Evolutionary conservation across 176 grass and related monocot species (phyloP).

Genomic region (Carex myosuroides): DNA sequence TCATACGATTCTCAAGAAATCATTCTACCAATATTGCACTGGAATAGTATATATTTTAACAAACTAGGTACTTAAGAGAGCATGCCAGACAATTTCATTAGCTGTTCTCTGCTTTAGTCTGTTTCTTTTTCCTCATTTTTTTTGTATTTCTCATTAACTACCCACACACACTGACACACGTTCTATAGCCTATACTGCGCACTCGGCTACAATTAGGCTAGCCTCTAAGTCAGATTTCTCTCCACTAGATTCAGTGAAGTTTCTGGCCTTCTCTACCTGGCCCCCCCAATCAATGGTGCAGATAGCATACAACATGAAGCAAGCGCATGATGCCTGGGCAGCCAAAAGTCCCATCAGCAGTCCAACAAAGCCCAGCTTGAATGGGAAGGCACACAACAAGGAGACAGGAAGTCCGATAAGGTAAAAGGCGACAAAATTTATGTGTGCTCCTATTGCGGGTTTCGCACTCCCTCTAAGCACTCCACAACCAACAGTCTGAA

Average conservation of each 20-base stretch:
- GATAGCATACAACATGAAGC: constrained; percentile 53
- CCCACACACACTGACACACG: neutral
- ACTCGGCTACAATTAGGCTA: constrained; percentile 19
- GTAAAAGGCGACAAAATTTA: constrained; percentile 66
- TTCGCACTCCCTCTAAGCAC: constrained; percentile 75
- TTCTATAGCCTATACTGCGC: neutral
- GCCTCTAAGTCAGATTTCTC: constrained; percentile 20
- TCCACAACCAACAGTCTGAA: constrained; percentile 75
- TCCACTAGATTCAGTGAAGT: constrained; percentile 24
- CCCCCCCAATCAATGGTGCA: constrained; percentile 45
- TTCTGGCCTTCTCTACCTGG: constrained; percentile 39
- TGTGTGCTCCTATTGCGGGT: constrained; percentile 42
- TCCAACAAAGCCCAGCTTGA: constrained; percentile 52
- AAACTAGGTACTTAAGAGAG: constrained; percentile 12
- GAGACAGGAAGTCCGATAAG: constrained; percentile 73
- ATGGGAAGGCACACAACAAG: constrained; percentile 53
- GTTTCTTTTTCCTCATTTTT: neutral
- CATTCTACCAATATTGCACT: neutral
- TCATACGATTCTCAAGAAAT: neutral
- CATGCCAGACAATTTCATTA: constrained; percentile 7
- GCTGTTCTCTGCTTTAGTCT: neutral
- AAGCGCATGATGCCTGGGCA: constrained; percentile 66
- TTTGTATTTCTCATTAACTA: constrained; percentile 2
- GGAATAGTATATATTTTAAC: constrained; percentile 8
- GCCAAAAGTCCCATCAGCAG: constrained; percentile 75